Evolutionary conservation across 2,329 filamentous ascomycete species (phyloP).

Genomic region (Sporothrix inflata): DNA sequence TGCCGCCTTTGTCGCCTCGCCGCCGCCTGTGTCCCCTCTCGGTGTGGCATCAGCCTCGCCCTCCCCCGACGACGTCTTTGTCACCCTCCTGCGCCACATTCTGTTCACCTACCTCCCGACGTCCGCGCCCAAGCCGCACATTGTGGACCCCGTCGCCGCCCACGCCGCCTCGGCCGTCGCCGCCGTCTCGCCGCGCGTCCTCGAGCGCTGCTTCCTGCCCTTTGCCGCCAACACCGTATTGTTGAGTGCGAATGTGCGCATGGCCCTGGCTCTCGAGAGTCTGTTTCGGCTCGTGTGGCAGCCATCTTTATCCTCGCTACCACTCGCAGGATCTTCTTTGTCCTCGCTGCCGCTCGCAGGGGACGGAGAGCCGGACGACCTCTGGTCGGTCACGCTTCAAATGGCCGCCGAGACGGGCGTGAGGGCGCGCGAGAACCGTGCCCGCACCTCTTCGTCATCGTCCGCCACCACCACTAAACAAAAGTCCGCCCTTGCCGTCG

Average conservation of each 20-base stretch:
- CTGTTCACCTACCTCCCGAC: conserved; percentile 52
- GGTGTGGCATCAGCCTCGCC: background rate
- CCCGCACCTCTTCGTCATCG: background rate
- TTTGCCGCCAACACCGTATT: conserved; percentile 64
- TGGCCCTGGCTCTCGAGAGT: conserved; percentile 70
- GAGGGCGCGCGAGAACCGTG: conserved; percentile 52
- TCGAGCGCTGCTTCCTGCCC: conserved; percentile 65
- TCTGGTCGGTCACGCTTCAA: conserved; percentile 44
- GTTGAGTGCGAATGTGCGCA: conserved; percentile 70
- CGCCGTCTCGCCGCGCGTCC: conserved; percentile 49
- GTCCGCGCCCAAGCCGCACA: conserved; percentile 47
- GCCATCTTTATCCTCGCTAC: background rate
- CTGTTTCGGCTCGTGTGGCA: conserved; percentile 59
- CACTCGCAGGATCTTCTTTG: too few relatives aligned
- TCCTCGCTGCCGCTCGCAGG: conserved; percentile 33
- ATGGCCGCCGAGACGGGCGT: conserved; percentile 52
- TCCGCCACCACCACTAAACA: conserved; percentile 41
- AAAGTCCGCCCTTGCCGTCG: conserved; percentile 37
- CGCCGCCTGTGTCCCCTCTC: background rate
- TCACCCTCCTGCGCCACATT: conserved; percentile 51
- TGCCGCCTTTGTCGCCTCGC: conserved; percentile 51
- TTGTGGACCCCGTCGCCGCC: conserved; percentile 45
- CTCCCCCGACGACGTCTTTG: conserved; percentile 42
- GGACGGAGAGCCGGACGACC: conserved; percentile 42
- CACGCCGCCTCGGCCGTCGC: conserved; percentile 36